Evolutionary conservation across 495 filamentous ascomycete genomes (phyloP), one percentile per base, ranked within the genome.

Genomic region (Penicillium dipodomyicola): DNA sequence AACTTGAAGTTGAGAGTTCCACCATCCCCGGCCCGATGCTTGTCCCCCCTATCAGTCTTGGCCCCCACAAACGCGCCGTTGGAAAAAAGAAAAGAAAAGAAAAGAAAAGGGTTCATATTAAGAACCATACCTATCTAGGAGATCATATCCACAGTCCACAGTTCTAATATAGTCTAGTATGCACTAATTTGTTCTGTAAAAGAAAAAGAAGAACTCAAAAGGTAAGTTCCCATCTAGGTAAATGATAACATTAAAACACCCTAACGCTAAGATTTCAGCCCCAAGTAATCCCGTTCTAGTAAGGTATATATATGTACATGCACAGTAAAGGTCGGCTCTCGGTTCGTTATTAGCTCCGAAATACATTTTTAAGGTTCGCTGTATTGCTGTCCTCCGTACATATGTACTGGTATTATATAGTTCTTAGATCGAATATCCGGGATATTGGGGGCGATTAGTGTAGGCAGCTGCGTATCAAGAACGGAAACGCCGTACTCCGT

Each of bases 11-110:
- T 33, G 20, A 37, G 9, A 19, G 10, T 7, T 22, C 42, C 42
- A 20, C 43, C 52, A 39, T 54, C 41, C 32, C 52, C 61, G 47
- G 50, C 43, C 54, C 54, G 56, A 54, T 44, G 44, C 39, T 53
- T 33, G 49, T 52, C 52, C 50, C 39, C 39, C 42, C 41, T 40
- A 27, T 54, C 29, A 47, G 22, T 30, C 49, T 58, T 46, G 52
- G 61, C 64, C 65, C 65, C 60, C 63, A 65, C 60, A 54, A 60
- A 59, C 63, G 27, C 55, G 51, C 65, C 60, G 65, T 65, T 68
- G 42, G 42, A 5, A 50, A 11, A 42, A 41, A 52, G 33, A 35
- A 40, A 30, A 47, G 29, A 40, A 30, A 47, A 42, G 12, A 27
- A 12, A 45, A 23, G 23, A 25, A 25, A 25, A 25, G 23, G 5